Conservation (phyloP, 225 moss, liverwort and hornwort species). For the Pleurozium schreberi region DNA sequence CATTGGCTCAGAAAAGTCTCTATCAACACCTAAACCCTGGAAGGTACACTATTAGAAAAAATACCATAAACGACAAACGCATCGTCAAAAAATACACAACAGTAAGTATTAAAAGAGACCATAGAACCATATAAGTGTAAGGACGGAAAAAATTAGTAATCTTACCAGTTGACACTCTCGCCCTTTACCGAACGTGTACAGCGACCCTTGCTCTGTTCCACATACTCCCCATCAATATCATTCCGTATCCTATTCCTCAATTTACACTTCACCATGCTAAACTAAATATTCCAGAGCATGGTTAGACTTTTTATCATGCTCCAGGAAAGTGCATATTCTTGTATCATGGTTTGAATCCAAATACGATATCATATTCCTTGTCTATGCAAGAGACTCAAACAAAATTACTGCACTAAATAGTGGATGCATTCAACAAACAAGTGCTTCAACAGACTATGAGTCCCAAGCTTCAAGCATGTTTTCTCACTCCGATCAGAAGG, state of each 20-base stretch:
- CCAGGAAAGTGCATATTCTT: background rate
- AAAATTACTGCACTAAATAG: background rate
- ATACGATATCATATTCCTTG: background rate
- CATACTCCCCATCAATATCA: background rate
- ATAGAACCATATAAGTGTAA: background rate
- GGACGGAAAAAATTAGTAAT: background rate
- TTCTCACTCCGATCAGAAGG: background rate
- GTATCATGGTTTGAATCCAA: background rate
- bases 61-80: background rate
- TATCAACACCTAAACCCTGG: conserved; percentile 66
- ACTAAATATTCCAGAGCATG: background rate
- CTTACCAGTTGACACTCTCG: conserved; percentile 84
- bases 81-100: background rate
- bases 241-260: background rate
- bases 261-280: background rate
- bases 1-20: conserved; percentile 49
- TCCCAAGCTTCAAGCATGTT: background rate
- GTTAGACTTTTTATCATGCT: background rate
- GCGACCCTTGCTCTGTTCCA: conserved; percentile 56
- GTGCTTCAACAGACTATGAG: background rate
- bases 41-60: background rate
- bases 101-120: background rate
- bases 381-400: background rate
- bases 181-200: conserved; percentile 82
- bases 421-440: background rate